A percentile compares a stretch with the other conserved stretches of the same genome.
Evolutionary conservation across 2,329 filamentous ascomycete species (phyloP).

Genomic region (Ceratocystis smalleyi): DNA sequence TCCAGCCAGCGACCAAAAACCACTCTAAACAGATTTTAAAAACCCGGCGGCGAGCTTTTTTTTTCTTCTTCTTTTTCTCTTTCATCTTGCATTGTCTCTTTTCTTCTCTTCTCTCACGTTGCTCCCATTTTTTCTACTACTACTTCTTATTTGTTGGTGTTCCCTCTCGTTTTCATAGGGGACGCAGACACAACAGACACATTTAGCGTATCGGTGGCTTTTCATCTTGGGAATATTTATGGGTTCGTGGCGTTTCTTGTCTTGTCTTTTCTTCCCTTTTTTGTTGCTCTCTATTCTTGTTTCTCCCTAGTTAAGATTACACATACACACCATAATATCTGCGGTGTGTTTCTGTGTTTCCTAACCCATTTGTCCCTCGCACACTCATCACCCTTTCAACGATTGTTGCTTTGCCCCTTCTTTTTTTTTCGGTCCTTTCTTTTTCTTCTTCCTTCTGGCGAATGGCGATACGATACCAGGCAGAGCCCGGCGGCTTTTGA

Average conservation of each 20-base stretch:
- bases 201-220: slow-evolving; percentile 4
- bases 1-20: background rate
- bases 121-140: background rate
- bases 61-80: background rate
- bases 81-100: background rate
- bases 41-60: background rate
- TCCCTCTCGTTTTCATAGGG: slow-evolving; percentile 5
- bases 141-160: background rate
- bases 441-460: slow-evolving; percentile 8
- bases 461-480: slow-evolving; percentile 16
- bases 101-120: background rate
- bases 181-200: background rate
- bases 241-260: slow-evolving; percentile 6
- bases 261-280: slow-evolving; percentile 15
- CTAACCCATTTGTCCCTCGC: too few relatives aligned
- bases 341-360: too few relatives aligned
- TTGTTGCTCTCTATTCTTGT: background rate
- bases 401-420: background rate
- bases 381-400: background rate
- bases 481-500: slow-evolving; percentile 12
- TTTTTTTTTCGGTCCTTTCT: background rate
- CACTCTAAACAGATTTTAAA: background rate
- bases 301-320: background rate
- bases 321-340: background rate
- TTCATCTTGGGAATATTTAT: background rate